Base-by-base conservation (phyloP, 345 rosid genomes). In the Trapa incisa region DNA sequence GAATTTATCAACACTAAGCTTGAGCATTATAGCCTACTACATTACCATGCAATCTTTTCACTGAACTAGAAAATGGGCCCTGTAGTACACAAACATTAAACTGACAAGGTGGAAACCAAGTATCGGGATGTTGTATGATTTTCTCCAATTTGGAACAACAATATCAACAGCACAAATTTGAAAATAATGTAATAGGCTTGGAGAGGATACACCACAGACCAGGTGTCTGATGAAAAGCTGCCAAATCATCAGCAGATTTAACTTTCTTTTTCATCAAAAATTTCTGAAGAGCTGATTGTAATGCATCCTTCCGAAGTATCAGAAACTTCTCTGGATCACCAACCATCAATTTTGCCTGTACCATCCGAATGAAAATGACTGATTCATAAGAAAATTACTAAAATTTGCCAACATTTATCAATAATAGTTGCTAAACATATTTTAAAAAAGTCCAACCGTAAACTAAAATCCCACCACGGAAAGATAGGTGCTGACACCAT, bases 261-360 rank as follows among this genome's bases (percentile, higher is more conserved):
- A 72, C 89, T 68, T 81, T 85, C 79, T 85, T 85, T 68, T 83
- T 88, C 73, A 79, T 88, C 67, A 87, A 41, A 75, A 93, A 81
- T 75, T 70, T 76, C 48, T 95, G 89, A 60, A 93, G 61, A 70
- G 86, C 79, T 14, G 85, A 77, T 73, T 82, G 73, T 4, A 90
- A 70, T 61, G 83, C 77, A 32, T 73, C 83, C 78, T 82, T 88
- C 45, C 66, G 77, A 37, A 76, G 81, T 75, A 78, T 47, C 37
- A 88, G 78, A 83, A 80, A 86, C 78, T 88, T 88, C 86, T 93
- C 96, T 3, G 76, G 94, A 79, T 88, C 97, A 72, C 96, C 97
- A 70, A 71, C 64, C 38, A 80, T 74, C 63, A 81, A 78, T 64
- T 74, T 66, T 54, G 76, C 92, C 98, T 93, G 74, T 50, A 75